Evolutionary conservation across 2,329 filamentous ascomycete genomes (phyloP).

Genomic region (Penicillium sp.): DNA sequence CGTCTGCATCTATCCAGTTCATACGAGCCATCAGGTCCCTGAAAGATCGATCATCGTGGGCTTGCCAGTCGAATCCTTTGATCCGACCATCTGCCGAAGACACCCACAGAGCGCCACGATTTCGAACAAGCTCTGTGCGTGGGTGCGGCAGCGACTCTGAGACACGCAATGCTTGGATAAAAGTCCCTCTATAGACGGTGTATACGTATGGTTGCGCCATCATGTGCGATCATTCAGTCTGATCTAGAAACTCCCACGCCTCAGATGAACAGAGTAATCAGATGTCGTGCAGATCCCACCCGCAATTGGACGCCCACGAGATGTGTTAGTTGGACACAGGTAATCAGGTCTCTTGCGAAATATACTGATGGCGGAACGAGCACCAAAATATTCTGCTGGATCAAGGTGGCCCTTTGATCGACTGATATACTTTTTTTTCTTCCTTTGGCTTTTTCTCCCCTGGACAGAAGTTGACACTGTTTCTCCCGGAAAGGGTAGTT

Average conservation of each 20-base stretch:
- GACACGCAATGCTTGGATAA: slow-evolving; percentile 50
- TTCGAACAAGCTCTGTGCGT: slow-evolving; percentile 48
- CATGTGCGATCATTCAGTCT: neutral
- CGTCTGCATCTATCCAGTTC: slow-evolving; percentile 27
- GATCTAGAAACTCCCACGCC: no score
- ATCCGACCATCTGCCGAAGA: slow-evolving; percentile 28
- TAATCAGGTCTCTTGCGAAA: no score
- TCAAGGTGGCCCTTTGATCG: neutral
- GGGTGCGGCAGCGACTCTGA: slow-evolving; percentile 3
- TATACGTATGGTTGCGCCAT: slow-evolving; percentile 11
- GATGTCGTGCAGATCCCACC: no score
- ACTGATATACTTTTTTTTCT: neutral
- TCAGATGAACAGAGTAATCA: no score
- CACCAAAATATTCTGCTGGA: neutral
- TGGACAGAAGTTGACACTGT: neutral
- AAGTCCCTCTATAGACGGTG: slow-evolving; percentile 56
- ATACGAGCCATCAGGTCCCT: slow-evolving; percentile 24
- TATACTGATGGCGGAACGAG: no score
- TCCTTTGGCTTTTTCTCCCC: neutral
- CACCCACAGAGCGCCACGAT: slow-evolving; percentile 43
- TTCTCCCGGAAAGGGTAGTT: neutral
- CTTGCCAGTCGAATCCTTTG: slow-evolving; percentile 31
- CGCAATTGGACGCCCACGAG: no score
- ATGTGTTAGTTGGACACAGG: no score
- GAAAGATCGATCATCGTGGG: slow-evolving; percentile 21